These are phyloP conservation scores for Salix arbutifolia DNA, from an alignment of 345 rosid genomes.

Conservation along the genomic window DNA sequence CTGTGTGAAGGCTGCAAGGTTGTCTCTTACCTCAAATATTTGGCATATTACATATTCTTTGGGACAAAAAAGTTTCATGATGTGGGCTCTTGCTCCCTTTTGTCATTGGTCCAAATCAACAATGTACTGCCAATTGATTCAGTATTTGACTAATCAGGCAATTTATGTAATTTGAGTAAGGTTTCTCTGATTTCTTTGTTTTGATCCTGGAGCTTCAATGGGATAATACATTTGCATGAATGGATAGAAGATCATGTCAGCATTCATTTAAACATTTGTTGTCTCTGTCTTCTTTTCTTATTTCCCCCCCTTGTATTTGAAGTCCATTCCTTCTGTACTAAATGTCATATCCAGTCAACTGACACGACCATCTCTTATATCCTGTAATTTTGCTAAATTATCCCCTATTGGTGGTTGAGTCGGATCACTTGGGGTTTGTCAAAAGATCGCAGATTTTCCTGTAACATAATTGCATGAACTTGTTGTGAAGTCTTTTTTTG, in stretches of 20 bases:
- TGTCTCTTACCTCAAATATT: constrained; percentile 10
- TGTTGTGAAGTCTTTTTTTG: neutral
- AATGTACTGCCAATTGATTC: neutral
- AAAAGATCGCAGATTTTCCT: too few species aligned
- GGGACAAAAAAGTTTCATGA: constrained; percentile 10
- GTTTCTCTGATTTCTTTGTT: neutral
- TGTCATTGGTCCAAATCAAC: constrained; percentile 17
- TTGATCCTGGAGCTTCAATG: neutral
- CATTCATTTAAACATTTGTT: neutral
- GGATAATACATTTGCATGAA: neutral
- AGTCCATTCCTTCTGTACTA: neutral
- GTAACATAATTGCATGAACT: neutral
- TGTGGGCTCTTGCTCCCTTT: constrained; percentile 23
- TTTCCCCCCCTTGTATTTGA: too few species aligned
- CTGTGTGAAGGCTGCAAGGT: constrained; percentile 15
- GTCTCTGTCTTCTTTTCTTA: neutral
- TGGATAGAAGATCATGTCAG: neutral
- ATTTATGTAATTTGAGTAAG: neutral
- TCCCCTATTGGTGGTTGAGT: too few species aligned
- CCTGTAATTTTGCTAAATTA: neutral
- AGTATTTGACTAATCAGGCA: neutral
- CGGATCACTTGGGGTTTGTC: too few species aligned
- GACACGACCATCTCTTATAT: neutral
- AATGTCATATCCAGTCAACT: neutral
- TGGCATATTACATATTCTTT: constrained; percentile 21